These are phyloP conservation scores for Massarina eburnea DNA, from an alignment of 2,329 filamentous ascomycete genomes.

Conservation along the genomic window DNA sequence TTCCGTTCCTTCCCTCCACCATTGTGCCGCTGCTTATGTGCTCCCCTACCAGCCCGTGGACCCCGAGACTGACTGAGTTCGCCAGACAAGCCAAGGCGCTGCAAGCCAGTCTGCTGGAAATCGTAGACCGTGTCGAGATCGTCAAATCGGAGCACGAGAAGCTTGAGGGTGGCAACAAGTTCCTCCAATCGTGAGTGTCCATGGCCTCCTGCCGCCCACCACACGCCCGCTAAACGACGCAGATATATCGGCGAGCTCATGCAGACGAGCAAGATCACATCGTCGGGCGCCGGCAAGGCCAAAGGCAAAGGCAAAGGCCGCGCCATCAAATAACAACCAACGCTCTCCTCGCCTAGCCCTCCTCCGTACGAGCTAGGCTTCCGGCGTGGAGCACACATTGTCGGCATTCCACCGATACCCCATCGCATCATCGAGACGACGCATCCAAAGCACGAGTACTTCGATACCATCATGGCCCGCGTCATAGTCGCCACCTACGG, in stretches of 20 bases:
- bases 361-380: slow-evolving; percentile 13
- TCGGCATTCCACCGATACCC: slow-evolving; percentile 31
- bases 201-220: not conserved
- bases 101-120: slow-evolving; percentile 84
- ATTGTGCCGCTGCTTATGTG: slow-evolving; percentile 15
- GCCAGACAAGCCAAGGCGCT: slow-evolving; percentile 81
- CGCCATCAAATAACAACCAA: slow-evolving; percentile 39
- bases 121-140: slow-evolving; percentile 91
- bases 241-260: slow-evolving; percentile 98
- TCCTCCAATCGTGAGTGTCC: slow-evolving; percentile 70
- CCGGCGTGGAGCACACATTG: slow-evolving; percentile 21
- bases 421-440: slow-evolving; percentile 37
- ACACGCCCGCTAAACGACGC: slow-evolving; percentile 17
- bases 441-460: slow-evolving; percentile 26
- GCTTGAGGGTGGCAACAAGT: slow-evolving; percentile 94
- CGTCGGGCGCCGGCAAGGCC: slow-evolving; percentile 53
- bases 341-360: slow-evolving; percentile 17
- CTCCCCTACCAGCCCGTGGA: slow-evolving; percentile 16
- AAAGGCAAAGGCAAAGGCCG: slow-evolving; percentile 48
- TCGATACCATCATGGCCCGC: slow-evolving; percentile 38
- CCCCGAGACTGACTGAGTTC: slow-evolving; percentile 24
- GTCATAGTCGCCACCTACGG: slow-evolving; percentile 34
- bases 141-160: slow-evolving; percentile 96
- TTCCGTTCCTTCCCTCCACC: not conserved
- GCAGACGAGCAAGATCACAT: slow-evolving; percentile 67